Evolutionary conservation across 306 rosid genomes (phyloP), one percentile per base, ranked within the genome.

Genomic region (Cucurbita maxima): DNA sequence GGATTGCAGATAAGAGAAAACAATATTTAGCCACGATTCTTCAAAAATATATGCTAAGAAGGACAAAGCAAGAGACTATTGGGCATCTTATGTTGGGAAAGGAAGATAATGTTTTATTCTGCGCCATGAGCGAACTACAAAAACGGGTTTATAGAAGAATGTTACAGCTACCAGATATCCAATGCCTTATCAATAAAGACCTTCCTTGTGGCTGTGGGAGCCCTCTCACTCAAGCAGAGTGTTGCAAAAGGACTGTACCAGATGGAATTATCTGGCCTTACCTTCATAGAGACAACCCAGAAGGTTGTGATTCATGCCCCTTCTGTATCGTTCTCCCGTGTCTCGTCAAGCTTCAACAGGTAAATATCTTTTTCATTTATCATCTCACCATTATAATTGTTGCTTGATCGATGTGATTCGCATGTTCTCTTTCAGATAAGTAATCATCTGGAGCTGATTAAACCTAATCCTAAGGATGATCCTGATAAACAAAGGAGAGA

Each of bases 31-130:
- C 58, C 3, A 13, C 73, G 8, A 87, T 90, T 81, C 97, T 93
- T 86, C 83, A 62, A 69, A 93, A 88, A 81, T 93, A 90, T 78
- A 53, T 93, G 98, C 80, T 93, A 67, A 86, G 98, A 81, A 83
- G 98, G 84, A 90, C 97, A 63, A 93, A 93, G 81, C 96, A 90
- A 78, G 98, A 93, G 82, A 93, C 98, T 60, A 93, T 93, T 66
- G 97, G 98, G 80, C 98, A 93, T 85, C 98, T 93, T 73, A 88
- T 93, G 98, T 84, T 90, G 98, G 98, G 97, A 52, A 93, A 93
- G 88, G 98, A 93, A 84, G 97, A 93, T 84, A 90, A 93, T 73
- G 81, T 90, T 13, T 89, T 93, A 12, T 90, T 90, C 59, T 93
- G 98, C 76, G 86, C 89, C 60, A 93, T 93, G 98, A 93, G 98